These are phyloP conservation scores for Incumbomyces lentus DNA, from an alignment of 2,329 filamentous ascomycete genomes.

Conservation along the genomic window DNA sequence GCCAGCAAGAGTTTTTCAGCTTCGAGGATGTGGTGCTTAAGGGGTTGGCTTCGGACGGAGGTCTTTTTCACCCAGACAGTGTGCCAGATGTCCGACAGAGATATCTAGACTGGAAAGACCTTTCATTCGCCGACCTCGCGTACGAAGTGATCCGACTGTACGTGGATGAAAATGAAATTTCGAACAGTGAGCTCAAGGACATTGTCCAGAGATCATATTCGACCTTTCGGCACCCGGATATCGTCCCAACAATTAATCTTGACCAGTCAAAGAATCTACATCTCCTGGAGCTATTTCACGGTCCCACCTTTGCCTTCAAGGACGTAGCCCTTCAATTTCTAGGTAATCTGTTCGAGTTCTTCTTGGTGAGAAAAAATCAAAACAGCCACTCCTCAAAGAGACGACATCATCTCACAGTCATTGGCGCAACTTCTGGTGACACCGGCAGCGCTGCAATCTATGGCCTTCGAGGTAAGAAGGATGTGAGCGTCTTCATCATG, in stretches of 20 bases:
- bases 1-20: conserved; percentile 50
- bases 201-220: conserved; percentile 80
- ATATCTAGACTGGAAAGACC: conserved; percentile 66
- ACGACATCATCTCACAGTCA: conserved; percentile 71
- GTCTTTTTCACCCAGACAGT: conserved; percentile 78
- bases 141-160: conserved; percentile 79
- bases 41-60: conserved; percentile 75
- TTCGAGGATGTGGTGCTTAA: conserved; percentile 89
- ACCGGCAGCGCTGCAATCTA: conserved; percentile 95
- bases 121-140: conserved; percentile 71
- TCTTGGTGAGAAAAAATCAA: conserved; percentile 35
- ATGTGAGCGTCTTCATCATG: conserved; percentile 92
- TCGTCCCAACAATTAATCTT: conserved; percentile 70
- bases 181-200: conserved; percentile 63
- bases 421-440: conserved; percentile 75
- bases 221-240: conserved; percentile 71
- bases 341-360: conserved; percentile 67
- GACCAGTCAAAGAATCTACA: conserved; percentile 63
- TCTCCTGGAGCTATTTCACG: conserved; percentile 90
- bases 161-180: conserved; percentile 75
- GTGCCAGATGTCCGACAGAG: conserved; percentile 55
- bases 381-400: conserved; percentile 38
- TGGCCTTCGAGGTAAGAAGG: conserved; percentile 86
- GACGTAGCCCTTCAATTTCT: conserved; percentile 89
- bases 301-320: conserved; percentile 91